Base-by-base conservation (phyloP, 345 rosid species). In the Sonneratia alba region DNA sequence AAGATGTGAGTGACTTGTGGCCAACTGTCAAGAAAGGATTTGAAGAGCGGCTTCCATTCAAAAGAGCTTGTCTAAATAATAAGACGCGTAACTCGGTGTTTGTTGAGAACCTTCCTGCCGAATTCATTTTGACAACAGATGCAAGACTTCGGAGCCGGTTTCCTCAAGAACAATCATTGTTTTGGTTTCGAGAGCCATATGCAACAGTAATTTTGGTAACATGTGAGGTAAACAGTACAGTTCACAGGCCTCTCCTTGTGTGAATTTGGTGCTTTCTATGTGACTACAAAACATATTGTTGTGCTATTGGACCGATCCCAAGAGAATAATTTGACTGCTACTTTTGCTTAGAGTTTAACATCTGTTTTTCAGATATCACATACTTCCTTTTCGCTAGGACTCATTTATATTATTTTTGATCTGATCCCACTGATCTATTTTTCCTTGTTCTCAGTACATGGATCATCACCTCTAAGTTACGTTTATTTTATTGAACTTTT, bases 1-100 rank as follows among this genome's bases (percentile, higher is more conserved):
- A 95, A 80, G 99, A 92, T 85, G 99, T 95, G 73, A 82, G 85
- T 75, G 96, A 92, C 83, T 81, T 95, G 83, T 95, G 99, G 97
- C 97, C 96, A 49, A 84, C 84, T 55, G 79, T 92, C 69, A 85
- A 89, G 81, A 84, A 80, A 71, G 79, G 81, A 71, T 95, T 89
- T 75, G 97, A 90, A 77, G 89, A 83, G 75, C 81, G 81, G 42
- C 71, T 87, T 71, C 99, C 97, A 27, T 82, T 92, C 36, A 89
- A 85, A 75, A 83, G 83, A 79, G 92, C 92, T 65, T 78, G 70
- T 74, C 84, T 92, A 70, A 95, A 90, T 70, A 95, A 95, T 89
- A 95, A 87, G 87, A 90, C 96, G 7, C 92, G 93, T 18, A 91
- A 95, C 79, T 76, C 88, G 6, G 96, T 95, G 48, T 77, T 80